phyloP scores from a whole-genome alignment of 2,329 filamentous ascomycete species.

The Fusarium beomiforme region DNA sequence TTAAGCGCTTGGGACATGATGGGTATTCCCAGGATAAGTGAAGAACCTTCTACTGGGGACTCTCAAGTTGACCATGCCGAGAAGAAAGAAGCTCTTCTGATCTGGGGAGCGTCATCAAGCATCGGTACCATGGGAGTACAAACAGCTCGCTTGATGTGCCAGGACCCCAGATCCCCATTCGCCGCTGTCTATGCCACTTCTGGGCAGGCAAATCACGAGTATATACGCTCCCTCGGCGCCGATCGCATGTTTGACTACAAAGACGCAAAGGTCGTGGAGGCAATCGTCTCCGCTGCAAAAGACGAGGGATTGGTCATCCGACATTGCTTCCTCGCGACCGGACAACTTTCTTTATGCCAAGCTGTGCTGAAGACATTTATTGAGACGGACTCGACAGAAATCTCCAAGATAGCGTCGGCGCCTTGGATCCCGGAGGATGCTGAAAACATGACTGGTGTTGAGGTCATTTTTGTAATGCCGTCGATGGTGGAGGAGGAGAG shows the following conservation, averaged over 20 bases:
- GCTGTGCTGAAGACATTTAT: slow-evolving; percentile 50
- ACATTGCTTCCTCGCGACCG: slow-evolving; percentile 54
- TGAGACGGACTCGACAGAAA: not conserved
- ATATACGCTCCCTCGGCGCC: slow-evolving; percentile 49
- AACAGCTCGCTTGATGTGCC: slow-evolving; percentile 48
- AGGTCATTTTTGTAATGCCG: slow-evolving; percentile 52
- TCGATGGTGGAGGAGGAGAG: slow-evolving; percentile 48
- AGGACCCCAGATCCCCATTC: slow-evolving; percentile 46
- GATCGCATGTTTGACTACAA: slow-evolving; percentile 56
- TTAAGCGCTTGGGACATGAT: slow-evolving; percentile 53
- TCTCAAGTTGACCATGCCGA: not conserved
- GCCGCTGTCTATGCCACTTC: slow-evolving; percentile 55
- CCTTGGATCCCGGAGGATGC: slow-evolving; percentile 46
- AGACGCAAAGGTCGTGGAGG: slow-evolving; percentile 40
- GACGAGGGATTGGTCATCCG: slow-evolving; percentile 51
- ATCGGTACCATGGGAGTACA: slow-evolving; percentile 58
- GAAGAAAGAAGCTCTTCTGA: slow-evolving; percentile 49
- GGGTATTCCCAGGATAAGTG: slow-evolving; percentile 44
- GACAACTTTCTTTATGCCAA: slow-evolving; percentile 49
- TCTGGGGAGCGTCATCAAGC: slow-evolving; percentile 59
- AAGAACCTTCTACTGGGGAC: slow-evolving; percentile 2
- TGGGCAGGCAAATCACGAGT: slow-evolving; percentile 46
- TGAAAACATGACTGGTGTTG: slow-evolving; percentile 45
- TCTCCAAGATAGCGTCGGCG: slow-evolving; percentile 51
- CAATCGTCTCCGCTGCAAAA: slow-evolving; percentile 50